Base-by-base conservation (phyloP, 2,329 filamentous ascomycete species). In the Thelonectria olida region DNA sequence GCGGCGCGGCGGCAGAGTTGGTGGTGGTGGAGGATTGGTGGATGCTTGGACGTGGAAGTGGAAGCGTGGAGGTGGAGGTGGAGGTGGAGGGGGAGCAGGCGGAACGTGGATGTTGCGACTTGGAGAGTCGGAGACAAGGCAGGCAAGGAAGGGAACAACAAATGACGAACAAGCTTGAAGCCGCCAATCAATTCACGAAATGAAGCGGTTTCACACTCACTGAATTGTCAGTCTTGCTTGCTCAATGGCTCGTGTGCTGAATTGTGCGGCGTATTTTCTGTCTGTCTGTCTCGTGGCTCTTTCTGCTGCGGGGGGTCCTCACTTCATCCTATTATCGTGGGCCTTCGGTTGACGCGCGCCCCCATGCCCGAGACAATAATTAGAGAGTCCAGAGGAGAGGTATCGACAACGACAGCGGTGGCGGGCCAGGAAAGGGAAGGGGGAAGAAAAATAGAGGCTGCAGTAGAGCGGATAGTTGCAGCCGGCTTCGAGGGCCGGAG, bases 271-370 rank as follows among this genome's bases (percentile, higher is more conserved):
- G 36, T 9, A 39, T 39, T 39, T 6, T 12, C 6, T 6, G 8
- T 9, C 15, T 12, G 36, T 38, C 9, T 38, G 8, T 38, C 28
- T 47, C 28, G 48, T 62, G 54, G 39, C 54, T 52, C 38, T 59
- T 25, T 23, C 17, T n/a, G n/a, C 39, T 66, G 58, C 39, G 54
- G 51, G 57, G 53, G 54, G 52, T 47, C 45, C 19, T 31, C 42
- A 25, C 19, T 52, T 49, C 42, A 49, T 39, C 42, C 55, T 64
- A 15, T 4, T 31, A 66, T 65, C 63, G 56, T 57, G 61, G 44
- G 62, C 62, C 61, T 62, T 45, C 64, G 44, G 45, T 54, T 53
- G 47, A 27, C 54, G 58, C 56, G 48, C 53, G 50, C 57, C 64
- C 56, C 62, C 64, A 63, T 63, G 62, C 54, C 64, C 55, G 28